Base-by-base conservation (phyloP, 331 rosid species). In the Rhamnella rubrinervis region DNA sequence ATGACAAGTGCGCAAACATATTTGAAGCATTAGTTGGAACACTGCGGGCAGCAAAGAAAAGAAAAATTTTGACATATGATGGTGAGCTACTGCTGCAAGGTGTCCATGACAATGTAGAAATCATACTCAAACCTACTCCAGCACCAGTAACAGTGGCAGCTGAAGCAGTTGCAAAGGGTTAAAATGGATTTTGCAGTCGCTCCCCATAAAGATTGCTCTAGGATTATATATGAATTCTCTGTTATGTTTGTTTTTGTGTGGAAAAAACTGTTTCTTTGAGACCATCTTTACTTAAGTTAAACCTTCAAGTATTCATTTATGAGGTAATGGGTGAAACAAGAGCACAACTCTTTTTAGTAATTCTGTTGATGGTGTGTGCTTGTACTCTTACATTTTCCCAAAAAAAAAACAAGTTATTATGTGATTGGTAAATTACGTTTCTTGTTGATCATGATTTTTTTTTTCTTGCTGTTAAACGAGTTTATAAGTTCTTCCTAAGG, bases 1-100 rank as follows among this genome's bases (percentile, higher is more conserved):
- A 93, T 69, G 98, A 93, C 56, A 76, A 78, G 75, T 93, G 96
- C 6, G 96, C 97, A 77, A 93, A 93, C 73, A 91, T 87, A 74
- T 91, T 93, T 31, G 98, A 93, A 77, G 96, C 98, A 53, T 78
- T 91, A 40, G 98, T 93, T 59, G 97, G 97, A 63, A 93, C 98
- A 12, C 89, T 91, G 68, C 66, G 97, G 73, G 98, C 97, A 3
- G 98, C 92, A 13, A 93, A 93, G 78, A 93, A 70, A 77, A 63
- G 97, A 11, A 93, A 88, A 74, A 0, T 87, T 65, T 21, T 93
- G 71, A 41, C 83, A 19, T 93, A 84, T 14, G 95, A 89, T 11
- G 97, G 98, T 16, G 98, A 93, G 83, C 80, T 91, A 41, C 86
- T 93, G 68, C 88, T 91, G 71, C 98, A 88, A 83, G 98, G 98